phyloP scores from a whole-genome alignment of 2,329 filamentous ascomycete species.

The Coniochaeta hoffmannii region DNA sequence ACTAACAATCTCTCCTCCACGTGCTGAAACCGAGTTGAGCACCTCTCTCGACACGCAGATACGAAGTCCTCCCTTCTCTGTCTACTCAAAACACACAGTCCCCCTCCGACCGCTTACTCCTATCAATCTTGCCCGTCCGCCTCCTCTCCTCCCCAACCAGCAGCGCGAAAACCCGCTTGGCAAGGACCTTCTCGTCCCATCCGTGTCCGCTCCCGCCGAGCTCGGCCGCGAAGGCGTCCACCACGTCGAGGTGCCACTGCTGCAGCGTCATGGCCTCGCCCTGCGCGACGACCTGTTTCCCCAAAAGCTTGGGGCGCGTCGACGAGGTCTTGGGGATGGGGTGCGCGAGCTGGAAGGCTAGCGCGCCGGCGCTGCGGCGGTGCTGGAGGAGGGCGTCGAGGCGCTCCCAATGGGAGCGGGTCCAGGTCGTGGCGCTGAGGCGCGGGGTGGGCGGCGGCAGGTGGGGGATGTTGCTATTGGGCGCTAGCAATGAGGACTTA shows the following conservation, averaged over 20 bases:
- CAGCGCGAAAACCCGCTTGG: constrained; percentile 46
- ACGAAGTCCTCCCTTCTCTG: not conserved
- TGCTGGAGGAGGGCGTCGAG: constrained; percentile 44
- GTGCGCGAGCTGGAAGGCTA: constrained; percentile 25
- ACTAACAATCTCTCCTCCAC: too few relatives aligned
- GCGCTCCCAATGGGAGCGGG: constrained; percentile 39
- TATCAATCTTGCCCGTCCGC: constrained; percentile 14
- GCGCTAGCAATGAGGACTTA: not conserved
- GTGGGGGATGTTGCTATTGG: constrained; percentile 3
- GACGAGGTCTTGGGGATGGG: constrained; percentile 1
- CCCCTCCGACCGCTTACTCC: constrained; percentile 9
- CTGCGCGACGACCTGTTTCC: constrained; percentile 39
- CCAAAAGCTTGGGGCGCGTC: constrained; percentile 27
- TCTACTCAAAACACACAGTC: not conserved
- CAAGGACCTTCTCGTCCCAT: constrained; percentile 42
- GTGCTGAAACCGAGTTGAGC: too few relatives aligned
- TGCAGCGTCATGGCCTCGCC: constrained; percentile 40
- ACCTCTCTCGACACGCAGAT: not conserved
- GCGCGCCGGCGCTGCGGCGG: constrained; percentile 36
- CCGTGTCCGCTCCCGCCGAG: not conserved
- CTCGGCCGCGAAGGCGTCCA: constrained; percentile 43
- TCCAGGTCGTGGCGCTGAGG: constrained; percentile 12
- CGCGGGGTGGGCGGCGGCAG: constrained; percentile 1
- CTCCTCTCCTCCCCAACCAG: constrained; percentile 42
- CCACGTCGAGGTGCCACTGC: constrained; percentile 50